Conservation (phyloP, 176 grass and related monocot genomes). For the Aegilops umbellulata region DNA sequence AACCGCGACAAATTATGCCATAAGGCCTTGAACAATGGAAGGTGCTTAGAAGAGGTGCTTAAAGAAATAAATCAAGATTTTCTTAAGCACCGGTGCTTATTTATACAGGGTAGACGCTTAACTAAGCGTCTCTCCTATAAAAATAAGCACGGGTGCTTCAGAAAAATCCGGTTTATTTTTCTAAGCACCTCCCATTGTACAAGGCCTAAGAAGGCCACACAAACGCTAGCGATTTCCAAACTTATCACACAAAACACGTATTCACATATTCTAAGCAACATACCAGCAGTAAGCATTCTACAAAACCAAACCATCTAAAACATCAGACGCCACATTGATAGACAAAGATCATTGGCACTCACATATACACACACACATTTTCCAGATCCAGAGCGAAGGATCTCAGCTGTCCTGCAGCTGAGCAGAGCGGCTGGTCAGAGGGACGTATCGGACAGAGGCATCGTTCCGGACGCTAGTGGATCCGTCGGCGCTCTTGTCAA, state of each 20-base stretch:
- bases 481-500: constrained; percentile 71
- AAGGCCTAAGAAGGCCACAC: background rate
- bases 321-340: background rate
- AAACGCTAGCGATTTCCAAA: background rate
- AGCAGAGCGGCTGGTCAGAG: constrained; percentile 56
- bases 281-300: background rate
- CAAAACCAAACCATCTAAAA: constrained; percentile 5
- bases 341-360: background rate
- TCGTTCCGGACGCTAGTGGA: constrained; percentile 32
- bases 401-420: constrained; percentile 50
- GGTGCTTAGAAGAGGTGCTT: too few relatives aligned
- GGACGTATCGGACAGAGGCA: constrained; percentile 65
- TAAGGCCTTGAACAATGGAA: too few relatives aligned
- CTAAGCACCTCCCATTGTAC: too few relatives aligned
- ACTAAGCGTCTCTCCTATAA: too few relatives aligned
- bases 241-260: background rate
- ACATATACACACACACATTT: constrained; percentile 28
- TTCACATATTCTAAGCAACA: background rate
- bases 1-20: background rate
- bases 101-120: too few relatives aligned
- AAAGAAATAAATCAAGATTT: too few relatives aligned
- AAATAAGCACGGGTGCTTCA: too few relatives aligned
- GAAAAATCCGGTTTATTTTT: too few relatives aligned
- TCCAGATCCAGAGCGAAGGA: background rate
- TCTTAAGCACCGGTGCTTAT: too few relatives aligned